Percentiles rank a stretch among this genome's conserved stretches.
Conservation (phyloP, 1,284 basidiomycete species). For the Sutorius eximius region DNA sequence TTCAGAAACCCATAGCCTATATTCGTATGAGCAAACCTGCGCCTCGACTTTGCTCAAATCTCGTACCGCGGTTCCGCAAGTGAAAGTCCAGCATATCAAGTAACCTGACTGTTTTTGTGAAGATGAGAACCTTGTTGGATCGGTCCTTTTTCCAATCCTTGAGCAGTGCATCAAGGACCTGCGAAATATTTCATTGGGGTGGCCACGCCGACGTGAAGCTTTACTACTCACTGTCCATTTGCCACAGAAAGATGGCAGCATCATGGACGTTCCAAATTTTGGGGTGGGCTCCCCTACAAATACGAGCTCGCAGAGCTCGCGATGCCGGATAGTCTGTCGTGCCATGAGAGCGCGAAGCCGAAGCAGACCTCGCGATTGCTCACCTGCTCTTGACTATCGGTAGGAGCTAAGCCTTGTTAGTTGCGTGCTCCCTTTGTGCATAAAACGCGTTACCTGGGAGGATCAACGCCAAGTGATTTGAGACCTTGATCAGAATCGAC, state of each 20-base stretch:
- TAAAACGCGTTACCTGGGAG: slow-evolving; percentile 56
- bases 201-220: neutral
- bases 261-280: slow-evolving; percentile 60
- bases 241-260: slow-evolving; percentile 69
- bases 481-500: slow-evolving; percentile 77
- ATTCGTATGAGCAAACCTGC: neutral
- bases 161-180: slow-evolving; percentile 70
- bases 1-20: slow-evolving; percentile 65
- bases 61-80: slow-evolving; percentile 52
- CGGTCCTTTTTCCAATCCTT: slow-evolving; percentile 61
- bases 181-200: neutral
- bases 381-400: slow-evolving; percentile 65
- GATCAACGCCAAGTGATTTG: slow-evolving; percentile 82
- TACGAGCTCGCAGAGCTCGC: slow-evolving; percentile 54
- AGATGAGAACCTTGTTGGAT: slow-evolving; percentile 79
- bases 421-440: neutral
- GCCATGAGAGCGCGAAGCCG: slow-evolving; percentile 4
- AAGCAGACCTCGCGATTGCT: slow-evolving; percentile 1
- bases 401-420: slow-evolving; percentile 46
- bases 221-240: slow-evolving; percentile 70
- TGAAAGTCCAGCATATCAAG: slow-evolving; percentile 78
- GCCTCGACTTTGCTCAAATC: neutral
- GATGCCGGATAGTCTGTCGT: slow-evolving; percentile 54
- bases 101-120: slow-evolving; percentile 83
- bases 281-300: slow-evolving; percentile 58